Evolutionary conservation across 495 filamentous ascomycete species (phyloP), one percentile per base, ranked within the genome.

Genomic region (Hypoxylon lienhwacheense): DNA sequence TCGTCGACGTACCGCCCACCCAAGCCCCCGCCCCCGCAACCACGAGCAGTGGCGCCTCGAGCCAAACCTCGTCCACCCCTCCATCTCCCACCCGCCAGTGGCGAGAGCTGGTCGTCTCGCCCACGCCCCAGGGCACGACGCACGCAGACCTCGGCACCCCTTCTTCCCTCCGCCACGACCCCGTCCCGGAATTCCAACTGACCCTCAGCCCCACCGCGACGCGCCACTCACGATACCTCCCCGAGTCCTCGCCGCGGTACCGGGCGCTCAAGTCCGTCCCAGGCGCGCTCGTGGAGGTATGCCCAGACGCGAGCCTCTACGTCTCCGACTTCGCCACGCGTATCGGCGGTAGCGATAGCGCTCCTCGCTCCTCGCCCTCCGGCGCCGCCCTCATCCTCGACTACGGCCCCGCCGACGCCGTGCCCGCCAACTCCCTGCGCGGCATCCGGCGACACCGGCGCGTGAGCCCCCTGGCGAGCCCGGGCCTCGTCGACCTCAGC

Each of bases 361-460:
- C 71, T 70, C 74, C 81, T 11, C 91, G 90, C 59, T 65, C 75
- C 7, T 57, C 53, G 1, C 83, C 90, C 4, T 87, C 84, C 2
- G 93, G 93, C 39, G 91, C 89, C 10, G 92, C 91, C 1, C 73
- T 98, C 11, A 89, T 98, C 56, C 81, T 98, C 50, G 93, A 98
- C 72, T 98, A 97, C 73, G 93, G 93, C 1, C 89, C 91, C 1
- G 49, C 80, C 15, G 74, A 79, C 40, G 86, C 86, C 0, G 85
- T 97, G 37, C 93, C 93, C 0, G 75, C 84, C 22, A 91, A 92
- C 75, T 90, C 89, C 0, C 77, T 98, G 7, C 87, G 93, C 20
- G 93, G 93, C 8, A 96, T 98, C 68, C 76, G 83, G 28, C 65
- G 70, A 7, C 93, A 98, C 69, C 65, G 72, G 8, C 80, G 71